Base-by-base conservation (phyloP, 225 moss, liverwort and hornwort genomes). In the Polytrichum formosum region DNA sequence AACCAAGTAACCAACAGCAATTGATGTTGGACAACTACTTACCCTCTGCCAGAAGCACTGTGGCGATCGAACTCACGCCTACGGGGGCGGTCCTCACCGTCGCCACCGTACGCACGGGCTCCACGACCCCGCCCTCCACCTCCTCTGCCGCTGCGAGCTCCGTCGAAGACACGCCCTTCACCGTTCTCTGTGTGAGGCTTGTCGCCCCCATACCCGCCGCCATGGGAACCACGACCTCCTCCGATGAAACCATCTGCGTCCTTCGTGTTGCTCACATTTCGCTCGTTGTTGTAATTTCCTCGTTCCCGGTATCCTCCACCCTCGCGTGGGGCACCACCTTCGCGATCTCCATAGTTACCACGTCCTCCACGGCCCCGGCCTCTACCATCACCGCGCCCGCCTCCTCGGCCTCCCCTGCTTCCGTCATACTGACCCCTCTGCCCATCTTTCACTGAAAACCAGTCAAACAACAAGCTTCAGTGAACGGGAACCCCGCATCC, bases 61-160 rank as follows among this genome's bases (percentile, higher is more conserved):
- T 91, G 94, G 29, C 97, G 90, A 66, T 97, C 97, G 23, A 81
- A 91, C 79, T 92, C 92, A 63, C 91, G 93, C 64, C 93, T 88
- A 5, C 90, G 91, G 1, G 74, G 78, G 0, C 90, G 89, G n/a
- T 92, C 92, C 0, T 92, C 97, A 1, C 80, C 83, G 1, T 93
- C 93, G 5, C 53, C 79, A 31, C 66, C 79, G 8, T 59, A 35
- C 21, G 90, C 88, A n/a, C 87, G 82, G 23, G 89, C 85, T 62
- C 73, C 72, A 7, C 58, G 58, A 23, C 58, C 58, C 23, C 58
- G 58, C 2, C 76, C 68, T 5, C 90, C 77, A 8, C 76, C 72
- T 0, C 88, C 92, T 5, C 90, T 76, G 6, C 58, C 7, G 22
- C 92, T 88, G 19, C 87, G 85, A 53, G 53, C 74, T 5, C 85